A percentile compares a stretch with the other conserved stretches of the same genome.
phyloP scores from a whole-genome alignment of 345 rosid genomes.

The Brassica carinata region DNA sequence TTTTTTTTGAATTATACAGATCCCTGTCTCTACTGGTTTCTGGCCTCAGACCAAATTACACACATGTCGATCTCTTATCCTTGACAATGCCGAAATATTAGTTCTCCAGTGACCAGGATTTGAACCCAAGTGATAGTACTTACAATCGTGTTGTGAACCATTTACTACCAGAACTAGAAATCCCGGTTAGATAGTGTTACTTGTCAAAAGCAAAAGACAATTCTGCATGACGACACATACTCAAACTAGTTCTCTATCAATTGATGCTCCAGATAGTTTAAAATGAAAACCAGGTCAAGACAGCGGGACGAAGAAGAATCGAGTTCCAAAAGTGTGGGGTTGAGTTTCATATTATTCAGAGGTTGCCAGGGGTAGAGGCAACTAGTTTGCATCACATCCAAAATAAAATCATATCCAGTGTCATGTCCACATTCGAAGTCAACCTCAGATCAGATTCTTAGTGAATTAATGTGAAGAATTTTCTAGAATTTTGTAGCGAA shows the following conservation, averaged over 20 bases:
- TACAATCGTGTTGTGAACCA: no score
- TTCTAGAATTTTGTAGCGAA: background rate
- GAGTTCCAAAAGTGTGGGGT: conserved; percentile 2
- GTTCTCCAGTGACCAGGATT: no score
- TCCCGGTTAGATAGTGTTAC: background rate
- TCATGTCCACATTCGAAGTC: background rate
- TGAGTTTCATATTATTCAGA: background rate
- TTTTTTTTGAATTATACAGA: no score
- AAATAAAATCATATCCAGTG: background rate
- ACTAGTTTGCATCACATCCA: background rate
- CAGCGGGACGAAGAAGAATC: background rate
- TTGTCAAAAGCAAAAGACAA: background rate
- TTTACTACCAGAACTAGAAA: no score
- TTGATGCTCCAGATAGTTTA: background rate
- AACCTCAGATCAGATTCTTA: background rate
- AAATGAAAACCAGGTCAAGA: background rate
- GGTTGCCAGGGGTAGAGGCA: background rate
- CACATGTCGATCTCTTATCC: no score
- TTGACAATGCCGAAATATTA: no score
- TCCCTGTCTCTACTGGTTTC: no score
- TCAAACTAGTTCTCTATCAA: background rate
- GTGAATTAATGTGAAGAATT: background rate
- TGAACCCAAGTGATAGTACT: no score
- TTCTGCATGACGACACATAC: background rate
- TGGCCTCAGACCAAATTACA: no score